Evolutionary conservation across 2,329 filamentous ascomycete species (phyloP).

Genomic region (Hypoxylon sp.): DNA sequence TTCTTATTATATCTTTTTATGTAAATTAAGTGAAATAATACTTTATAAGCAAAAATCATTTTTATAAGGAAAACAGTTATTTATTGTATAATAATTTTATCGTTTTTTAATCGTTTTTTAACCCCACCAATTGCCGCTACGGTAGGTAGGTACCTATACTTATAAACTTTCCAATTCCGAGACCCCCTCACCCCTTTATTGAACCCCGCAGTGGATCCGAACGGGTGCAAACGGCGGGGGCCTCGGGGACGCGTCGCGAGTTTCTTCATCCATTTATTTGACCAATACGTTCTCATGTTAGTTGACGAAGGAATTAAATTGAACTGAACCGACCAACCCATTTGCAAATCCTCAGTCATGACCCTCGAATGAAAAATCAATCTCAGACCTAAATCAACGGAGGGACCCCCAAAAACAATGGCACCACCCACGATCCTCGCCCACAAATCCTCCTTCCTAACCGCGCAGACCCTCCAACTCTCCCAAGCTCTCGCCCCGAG

Average conservation of each 20-base stretch:
- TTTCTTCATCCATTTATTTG: conserved; percentile 35
- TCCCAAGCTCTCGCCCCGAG: conserved; percentile 70
- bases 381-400: not conserved
- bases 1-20: too few relatives aligned
- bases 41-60: too few relatives aligned
- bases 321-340: not conserved
- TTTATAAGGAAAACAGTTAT: too few relatives aligned
- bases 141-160: not conserved
- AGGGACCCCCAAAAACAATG: conserved; percentile 46
- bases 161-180: too few relatives aligned
- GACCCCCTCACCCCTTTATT: not conserved
- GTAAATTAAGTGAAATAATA: too few relatives aligned
- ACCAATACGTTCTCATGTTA: not conserved
- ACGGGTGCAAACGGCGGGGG: conserved; percentile 18
- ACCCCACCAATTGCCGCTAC: too few relatives aligned
- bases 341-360: not conserved
- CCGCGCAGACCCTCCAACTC: conserved; percentile 72
- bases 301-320: not conserved
- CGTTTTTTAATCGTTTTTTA: too few relatives aligned
- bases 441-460: conserved; percentile 75
- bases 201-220: conserved; percentile 25
- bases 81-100: too few relatives aligned
- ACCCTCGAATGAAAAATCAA: not conserved
- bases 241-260: conserved; percentile 29
- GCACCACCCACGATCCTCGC: conserved; percentile 68